A percentile compares a stretch with the other conserved stretches of the same genome.
Conservation (phyloP, 1,284 basidiomycete species). For the Taiwanofungus camphoratus region DNA sequence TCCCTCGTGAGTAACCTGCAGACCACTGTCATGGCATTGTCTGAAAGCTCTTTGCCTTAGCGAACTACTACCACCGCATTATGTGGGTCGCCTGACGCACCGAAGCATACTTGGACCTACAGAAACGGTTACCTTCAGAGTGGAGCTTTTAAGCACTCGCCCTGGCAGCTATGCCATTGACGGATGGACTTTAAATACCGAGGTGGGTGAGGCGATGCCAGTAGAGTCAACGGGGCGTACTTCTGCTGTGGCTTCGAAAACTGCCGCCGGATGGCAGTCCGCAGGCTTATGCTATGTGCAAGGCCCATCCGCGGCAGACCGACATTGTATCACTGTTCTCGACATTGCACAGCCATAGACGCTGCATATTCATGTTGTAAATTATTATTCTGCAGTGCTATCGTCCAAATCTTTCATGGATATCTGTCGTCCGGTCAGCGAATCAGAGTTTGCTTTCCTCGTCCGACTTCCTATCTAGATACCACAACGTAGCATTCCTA, state of each 20-base stretch:
- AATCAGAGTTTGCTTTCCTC: background rate
- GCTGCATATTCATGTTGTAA: slow-evolving; percentile 13
- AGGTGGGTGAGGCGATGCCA: slow-evolving; percentile 40
- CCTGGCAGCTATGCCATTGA: slow-evolving; percentile 62
- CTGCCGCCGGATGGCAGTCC: slow-evolving; percentile 23
- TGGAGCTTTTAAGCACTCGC: slow-evolving; percentile 50
- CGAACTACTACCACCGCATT: slow-evolving; percentile 43
- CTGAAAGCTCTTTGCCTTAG: slow-evolving; percentile 24
- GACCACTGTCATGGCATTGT: slow-evolving; percentile 1
- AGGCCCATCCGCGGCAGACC: slow-evolving; percentile 34
- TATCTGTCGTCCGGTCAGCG: too few species aligned
- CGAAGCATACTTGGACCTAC: slow-evolving; percentile 50
- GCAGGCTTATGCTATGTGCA: slow-evolving; percentile 47
- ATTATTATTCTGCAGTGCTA: slow-evolving; percentile 4
- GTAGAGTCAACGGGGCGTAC: background rate
- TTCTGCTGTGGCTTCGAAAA: background rate
- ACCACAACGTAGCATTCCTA: slow-evolving; percentile 2
- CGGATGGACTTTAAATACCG: slow-evolving; percentile 61
- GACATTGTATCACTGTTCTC: slow-evolving; percentile 40
- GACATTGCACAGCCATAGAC: slow-evolving; percentile 18
- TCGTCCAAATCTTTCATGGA: too few species aligned
- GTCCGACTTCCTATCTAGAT: background rate
- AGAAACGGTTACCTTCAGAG: slow-evolving; percentile 36
- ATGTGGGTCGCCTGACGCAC: slow-evolving; percentile 55
- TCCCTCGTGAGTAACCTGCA: slow-evolving; percentile 32